Evolutionary conservation across 2,329 filamentous ascomycete species (phyloP).

Genomic region (Trichoderma oligosporum): DNA sequence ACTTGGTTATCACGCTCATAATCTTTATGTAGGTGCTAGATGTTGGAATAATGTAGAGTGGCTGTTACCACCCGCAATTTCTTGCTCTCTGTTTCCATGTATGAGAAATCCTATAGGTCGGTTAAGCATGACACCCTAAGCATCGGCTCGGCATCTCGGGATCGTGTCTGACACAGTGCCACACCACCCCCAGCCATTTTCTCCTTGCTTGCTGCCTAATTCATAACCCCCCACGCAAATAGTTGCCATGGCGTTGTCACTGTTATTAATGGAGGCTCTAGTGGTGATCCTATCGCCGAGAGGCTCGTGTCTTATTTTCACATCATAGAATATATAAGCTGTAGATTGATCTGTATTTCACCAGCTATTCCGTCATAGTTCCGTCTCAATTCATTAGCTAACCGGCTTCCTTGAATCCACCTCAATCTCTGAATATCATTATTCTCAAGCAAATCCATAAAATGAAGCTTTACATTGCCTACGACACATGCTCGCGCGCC

Average conservation of each 20-base stretch:
- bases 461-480: slow-evolving; percentile 1
- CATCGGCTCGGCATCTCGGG: neutral
- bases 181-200: neutral
- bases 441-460: neutral
- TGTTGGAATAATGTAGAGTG: no score
- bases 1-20: no score
- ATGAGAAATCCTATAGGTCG: no score
- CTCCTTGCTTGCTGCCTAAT: neutral
- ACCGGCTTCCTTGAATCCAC: no score
- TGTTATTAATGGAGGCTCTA: neutral
- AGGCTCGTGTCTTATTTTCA: neutral
- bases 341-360: neutral
- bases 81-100: no score
- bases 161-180: neutral
- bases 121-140: no score
- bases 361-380: neutral
- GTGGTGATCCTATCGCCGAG: neutral
- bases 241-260: neutral
- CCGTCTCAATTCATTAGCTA: no score
- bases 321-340: neutral
- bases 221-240: neutral
- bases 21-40: no score
- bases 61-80: no score
- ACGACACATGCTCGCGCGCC: slow-evolving; percentile 7
- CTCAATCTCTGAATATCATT: no score